Conservation (phyloP, 148 eudicot genomes). For the Dysphania ambrosioides region DNA sequence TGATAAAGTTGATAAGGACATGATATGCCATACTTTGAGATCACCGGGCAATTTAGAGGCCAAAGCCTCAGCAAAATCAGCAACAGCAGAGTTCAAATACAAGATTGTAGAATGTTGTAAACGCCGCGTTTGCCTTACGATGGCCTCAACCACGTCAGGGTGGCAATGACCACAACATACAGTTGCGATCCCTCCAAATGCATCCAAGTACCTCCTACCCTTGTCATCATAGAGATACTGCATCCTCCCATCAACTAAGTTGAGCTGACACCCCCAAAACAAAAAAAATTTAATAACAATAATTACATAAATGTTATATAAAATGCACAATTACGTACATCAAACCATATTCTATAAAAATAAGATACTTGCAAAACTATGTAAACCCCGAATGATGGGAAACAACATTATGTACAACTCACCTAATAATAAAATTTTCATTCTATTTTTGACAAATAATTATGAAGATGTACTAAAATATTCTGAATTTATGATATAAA, state of each 20-base stretch:
- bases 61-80: slow-evolving; percentile 94
- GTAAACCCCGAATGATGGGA: too few relatives aligned
- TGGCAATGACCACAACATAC: slow-evolving; percentile 95
- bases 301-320: background rate
- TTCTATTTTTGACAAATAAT: background rate
- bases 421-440: background rate
- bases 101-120: slow-evolving; percentile 86
- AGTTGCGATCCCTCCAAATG: slow-evolving; percentile 88
- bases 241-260: slow-evolving; percentile 92
- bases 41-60: slow-evolving; percentile 87
- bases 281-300: background rate
- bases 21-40: slow-evolving; percentile 59
- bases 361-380: background rate
- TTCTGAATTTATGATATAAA: too few relatives aligned
- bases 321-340: background rate
- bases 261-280: slow-evolving; percentile 46
- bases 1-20: slow-evolving; percentile 4
- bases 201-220: slow-evolving; percentile 88
- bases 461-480: too few relatives aligned
- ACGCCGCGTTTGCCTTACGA: slow-evolving; percentile 59
- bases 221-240: slow-evolving; percentile 86
- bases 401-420: too few relatives aligned
- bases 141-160: slow-evolving; percentile 77
- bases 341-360: background rate
- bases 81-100: slow-evolving; percentile 72